Base-by-base conservation (phyloP, 1,284 basidiomycete species). In the Ustilago crameri region DNA sequence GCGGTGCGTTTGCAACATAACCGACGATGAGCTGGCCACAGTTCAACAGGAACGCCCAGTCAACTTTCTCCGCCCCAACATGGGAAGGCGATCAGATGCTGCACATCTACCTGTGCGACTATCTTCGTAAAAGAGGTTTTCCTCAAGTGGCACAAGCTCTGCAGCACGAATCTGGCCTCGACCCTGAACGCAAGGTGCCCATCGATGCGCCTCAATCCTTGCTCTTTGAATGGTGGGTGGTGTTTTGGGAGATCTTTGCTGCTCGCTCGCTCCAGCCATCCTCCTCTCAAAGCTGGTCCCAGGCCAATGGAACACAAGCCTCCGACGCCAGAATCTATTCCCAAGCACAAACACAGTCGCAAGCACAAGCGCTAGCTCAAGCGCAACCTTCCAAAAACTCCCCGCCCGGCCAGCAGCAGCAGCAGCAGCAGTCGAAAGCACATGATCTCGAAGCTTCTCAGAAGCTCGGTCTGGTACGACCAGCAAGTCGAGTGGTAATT, bases 31-130 rank as follows among this genome's bases (percentile, higher is more conserved):
- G 3, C 20, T 7, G 27, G 30, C 40, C 42, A 18, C n/a, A 17
- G 20, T 14, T n/a, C 41, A 35, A 38, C 41, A 14, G 5, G 8
- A 20, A 14, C n/a, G 8, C n/a, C 41, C 8, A 4, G 26, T 9
- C 37, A 41, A 35, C 35, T 37, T 26, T 18, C 3, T 24, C 44
- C 20, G 27, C 26, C 7, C 14, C 38, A 3, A n/a, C 51, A 30
- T 71, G 68, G 68, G 40, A 61, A 43, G 68, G 62, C 32, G 62
- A 71, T 22, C 52, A 54, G 22, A 73, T 68, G 70, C 54, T 73
- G 10, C 70, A 73, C 57, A 52, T 65, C 47, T 73, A 73, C 50
- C 35, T 73, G 2, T 68, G 65, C 55, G 70, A 73, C 45, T 73
- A 73, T 18, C 51, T 68, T 26, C 57, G 50, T 24, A 73, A 73